Percentiles rank a stretch among this genome's conserved stretches.
phyloP scores from a whole-genome alignment of 257 asterid genomes.

The Jacaranda mimosifolia region DNA sequence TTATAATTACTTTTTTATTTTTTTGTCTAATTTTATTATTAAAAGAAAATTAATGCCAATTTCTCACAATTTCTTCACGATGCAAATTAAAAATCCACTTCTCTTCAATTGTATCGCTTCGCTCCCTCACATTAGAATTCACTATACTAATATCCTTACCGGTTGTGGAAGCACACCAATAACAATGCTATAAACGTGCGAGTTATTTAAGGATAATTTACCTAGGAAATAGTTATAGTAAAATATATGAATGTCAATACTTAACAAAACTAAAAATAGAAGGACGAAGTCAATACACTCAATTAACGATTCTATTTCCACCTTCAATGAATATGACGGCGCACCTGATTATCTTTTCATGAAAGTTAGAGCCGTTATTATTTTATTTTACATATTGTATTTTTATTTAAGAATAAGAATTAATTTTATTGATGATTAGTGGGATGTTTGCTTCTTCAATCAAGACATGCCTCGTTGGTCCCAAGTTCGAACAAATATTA shows the following conservation, averaged over 20 bases:
- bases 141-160: no score
- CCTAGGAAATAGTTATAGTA: neutral
- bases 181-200: neutral
- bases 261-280: neutral
- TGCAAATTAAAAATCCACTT: no score
- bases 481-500: neutral
- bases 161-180: no score
- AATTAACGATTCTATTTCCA: neutral
- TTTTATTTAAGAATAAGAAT: neutral
- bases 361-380: neutral
- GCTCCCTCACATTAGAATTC: no score
- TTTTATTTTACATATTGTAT: neutral
- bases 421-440: neutral
- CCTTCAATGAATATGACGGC: conserved; percentile 12
- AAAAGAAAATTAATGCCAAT: no score
- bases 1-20: no score
- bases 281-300: neutral
- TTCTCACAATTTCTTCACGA: no score
- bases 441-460: conserved; percentile 6
- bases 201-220: neutral
- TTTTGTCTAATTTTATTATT: no score
- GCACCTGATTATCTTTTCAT: neutral
- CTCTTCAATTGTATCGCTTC: no score
- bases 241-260: neutral
- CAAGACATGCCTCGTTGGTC: neutral